Percentiles rank a stretch among this genome's conserved stretches.
Conservation (phyloP, 2,329 filamentous ascomycete genomes). For the Gremmenia infestans region DNA sequence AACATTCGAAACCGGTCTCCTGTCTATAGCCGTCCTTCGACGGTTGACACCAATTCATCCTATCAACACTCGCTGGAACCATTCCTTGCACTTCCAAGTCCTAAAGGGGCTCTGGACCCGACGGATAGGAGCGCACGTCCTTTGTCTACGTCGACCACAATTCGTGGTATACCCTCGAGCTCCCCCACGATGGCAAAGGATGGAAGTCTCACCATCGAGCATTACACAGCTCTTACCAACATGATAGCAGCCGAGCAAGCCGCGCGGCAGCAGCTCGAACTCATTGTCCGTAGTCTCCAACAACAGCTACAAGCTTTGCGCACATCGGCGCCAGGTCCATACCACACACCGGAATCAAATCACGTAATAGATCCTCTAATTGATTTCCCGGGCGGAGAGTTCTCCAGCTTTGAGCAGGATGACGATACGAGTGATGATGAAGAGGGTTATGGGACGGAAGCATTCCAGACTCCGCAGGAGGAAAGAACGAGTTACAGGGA, state of each 20-base stretch:
- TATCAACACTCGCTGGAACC: conserved; percentile 23
- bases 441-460: conserved; percentile 37
- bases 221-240: conserved; percentile 45
- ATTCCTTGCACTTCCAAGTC: conserved; percentile 4
- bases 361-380: conserved; percentile 1
- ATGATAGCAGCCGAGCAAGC: conserved; percentile 54
- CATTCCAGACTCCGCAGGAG: conserved; percentile 49
- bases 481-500: conserved; percentile 39
- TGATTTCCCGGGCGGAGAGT: conserved; percentile 5
- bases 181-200: conserved; percentile 26
- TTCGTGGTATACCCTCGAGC: conserved; percentile 24
- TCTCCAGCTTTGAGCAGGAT: conserved; percentile 29
- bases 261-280: conserved; percentile 50
- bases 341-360: conserved; percentile 13
- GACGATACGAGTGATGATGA: conserved; percentile 24
- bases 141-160: conserved; percentile 30
- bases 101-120: conserved; percentile 4
- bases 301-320: conserved; percentile 19
- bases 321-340: conserved; percentile 3
- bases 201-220: conserved; percentile 35
- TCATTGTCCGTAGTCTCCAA: conserved; percentile 48
- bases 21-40: conserved; percentile 25
- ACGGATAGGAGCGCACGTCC: conserved; percentile 20
- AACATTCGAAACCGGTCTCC: conserved; percentile 17
- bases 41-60: conserved; percentile 22